Base-by-base conservation (phyloP, 176 grass and related monocot genomes). In the Triticum dicoccoides region DNA sequence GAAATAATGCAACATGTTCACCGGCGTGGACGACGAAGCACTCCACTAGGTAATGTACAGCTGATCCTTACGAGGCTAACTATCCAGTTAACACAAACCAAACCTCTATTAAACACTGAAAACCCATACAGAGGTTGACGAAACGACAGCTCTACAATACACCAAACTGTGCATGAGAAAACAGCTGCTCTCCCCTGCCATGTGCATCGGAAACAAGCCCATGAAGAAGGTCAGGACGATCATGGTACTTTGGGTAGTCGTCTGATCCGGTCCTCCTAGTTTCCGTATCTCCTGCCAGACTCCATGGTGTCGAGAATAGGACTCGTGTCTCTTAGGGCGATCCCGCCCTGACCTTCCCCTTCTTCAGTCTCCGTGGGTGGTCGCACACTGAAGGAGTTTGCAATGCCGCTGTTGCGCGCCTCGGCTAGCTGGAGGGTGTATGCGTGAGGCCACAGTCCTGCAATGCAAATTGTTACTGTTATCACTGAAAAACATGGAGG, bases 381-480 rank as follows among this genome's bases (percentile, higher is more conserved):
- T 61, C 87, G 88, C 75, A 77, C 7, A 10, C 86, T 82, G 69
- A 84, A 82, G 9, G 85, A 80, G 74, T 93, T 93, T 89, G 87
- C 76, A 21, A 78, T 84, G 80, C 77, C 83, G 47, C 64, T 88
- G 86, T 69, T 85, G 27, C 80, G 56, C 5, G 86, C 47, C 62
- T 90, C 89, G 0, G 89, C 68, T 80, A 96, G 17, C 81, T 90
- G 87, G 56, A 73, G 65, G 23, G 70, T 87, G 78, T 96, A 92
- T 24, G 94, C 94, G 27, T 96, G 91, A 72, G 94, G 94, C 94
- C 94, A 96, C 33, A 90, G 88, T 79, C 84, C 94, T 94, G 87
- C 9, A 20, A 79, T 13, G 37, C 3, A 41, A 74, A 84, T 65
- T 58, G 11, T 14, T 65, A 80, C 15, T 41, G 2, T 35, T 80